Base-by-base conservation (phyloP, 2,329 filamentous ascomycete genomes). In the Trichocomaceae sp. region DNA sequence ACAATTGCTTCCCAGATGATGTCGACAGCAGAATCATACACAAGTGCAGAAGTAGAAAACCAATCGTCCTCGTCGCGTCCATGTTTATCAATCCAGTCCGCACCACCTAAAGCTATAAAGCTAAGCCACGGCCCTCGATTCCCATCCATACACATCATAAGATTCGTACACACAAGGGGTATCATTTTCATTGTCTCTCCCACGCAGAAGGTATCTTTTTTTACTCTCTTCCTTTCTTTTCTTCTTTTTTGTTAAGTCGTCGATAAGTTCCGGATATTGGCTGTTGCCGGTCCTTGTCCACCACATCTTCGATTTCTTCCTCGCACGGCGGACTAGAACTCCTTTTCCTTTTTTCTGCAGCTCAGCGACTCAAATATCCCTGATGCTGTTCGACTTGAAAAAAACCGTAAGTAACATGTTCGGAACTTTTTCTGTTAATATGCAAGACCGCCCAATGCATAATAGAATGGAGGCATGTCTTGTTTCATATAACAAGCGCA, bases 161-260 rank as follows among this genome's bases (percentile, higher is more conserved):
- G 66, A 72, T 67, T 66, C 66, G 63, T 53, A 53, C 65, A 66
- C 66, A 67, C 63, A 65, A 68, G 70, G 70, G 70, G 70, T 72
- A 72, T 72, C 70, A 72, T 66, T 71, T 71, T 71, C 70, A 50
- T 46, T 50, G 37, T 67, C 71, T 67, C 44, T 50, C 64, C 65
- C 70, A 64, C 65, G 64, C 64, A 66, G 66, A 68, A 65, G 59
- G 70, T 3, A 66, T 69, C 7, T 50, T 37, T 29, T 29, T 29
- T 29, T 29, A 7, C 23, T 29, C 10, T 29, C 26, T 29, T 29
- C 26, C 10, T 29, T 29, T 29, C 26, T 31, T 23, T 48, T 23
- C 22, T 48, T 31, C 17, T 29, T 47, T 22, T 35, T 35, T 35
- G 5, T 35, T 35, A 13, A 42, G 44, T 41, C 39, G 44, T 41